Conservation (phyloP, 2,329 filamentous ascomycete species). For the Chaetomiaceae sp. region DNA sequence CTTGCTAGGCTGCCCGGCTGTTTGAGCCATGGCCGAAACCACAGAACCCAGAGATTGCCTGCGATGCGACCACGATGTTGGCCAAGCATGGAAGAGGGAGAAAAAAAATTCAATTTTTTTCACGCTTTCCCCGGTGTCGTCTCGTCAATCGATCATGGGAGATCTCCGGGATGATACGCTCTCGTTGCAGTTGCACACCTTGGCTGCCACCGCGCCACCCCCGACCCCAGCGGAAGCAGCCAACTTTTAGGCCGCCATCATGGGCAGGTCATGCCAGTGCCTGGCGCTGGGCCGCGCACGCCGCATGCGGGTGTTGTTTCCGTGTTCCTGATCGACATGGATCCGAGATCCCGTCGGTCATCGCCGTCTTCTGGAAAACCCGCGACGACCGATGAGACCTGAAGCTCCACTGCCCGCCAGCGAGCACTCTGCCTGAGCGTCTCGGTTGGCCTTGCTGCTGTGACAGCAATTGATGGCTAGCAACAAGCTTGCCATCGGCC, state of each 20-base stretch:
- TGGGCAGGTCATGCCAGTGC: background rate
- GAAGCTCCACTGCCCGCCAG: constrained; percentile 6
- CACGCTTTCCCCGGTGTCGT: too few relatives aligned
- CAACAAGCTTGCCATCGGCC: constrained; percentile 8
- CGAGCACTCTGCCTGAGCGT: background rate
- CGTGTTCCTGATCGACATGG: constrained; percentile 18
- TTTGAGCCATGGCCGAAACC: constrained; percentile 1
- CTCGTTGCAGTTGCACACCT: background rate
- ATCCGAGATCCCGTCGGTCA: constrained; percentile 15
- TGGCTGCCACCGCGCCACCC: too few relatives aligned
- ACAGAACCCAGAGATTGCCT: background rate
- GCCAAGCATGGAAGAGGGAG: background rate
- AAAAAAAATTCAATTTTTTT: constrained; percentile 6
- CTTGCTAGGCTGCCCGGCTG: background rate
- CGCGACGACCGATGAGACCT: constrained; percentile 5
- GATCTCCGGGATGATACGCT: background rate
- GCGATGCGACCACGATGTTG: constrained; percentile 9
- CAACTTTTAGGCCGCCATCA: constrained; percentile 7
- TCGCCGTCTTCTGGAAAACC: constrained; percentile 7
- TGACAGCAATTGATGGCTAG: background rate
- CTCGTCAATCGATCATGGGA: background rate
- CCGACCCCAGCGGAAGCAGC: too few relatives aligned
- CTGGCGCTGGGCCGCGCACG: constrained; percentile 17
- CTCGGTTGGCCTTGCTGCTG: background rate
- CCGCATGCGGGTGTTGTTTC: constrained; percentile 13